These are phyloP conservation scores for Ustilago tritici DNA, from an alignment of 1,284 basidiomycete species.

Conservation along the genomic window DNA sequence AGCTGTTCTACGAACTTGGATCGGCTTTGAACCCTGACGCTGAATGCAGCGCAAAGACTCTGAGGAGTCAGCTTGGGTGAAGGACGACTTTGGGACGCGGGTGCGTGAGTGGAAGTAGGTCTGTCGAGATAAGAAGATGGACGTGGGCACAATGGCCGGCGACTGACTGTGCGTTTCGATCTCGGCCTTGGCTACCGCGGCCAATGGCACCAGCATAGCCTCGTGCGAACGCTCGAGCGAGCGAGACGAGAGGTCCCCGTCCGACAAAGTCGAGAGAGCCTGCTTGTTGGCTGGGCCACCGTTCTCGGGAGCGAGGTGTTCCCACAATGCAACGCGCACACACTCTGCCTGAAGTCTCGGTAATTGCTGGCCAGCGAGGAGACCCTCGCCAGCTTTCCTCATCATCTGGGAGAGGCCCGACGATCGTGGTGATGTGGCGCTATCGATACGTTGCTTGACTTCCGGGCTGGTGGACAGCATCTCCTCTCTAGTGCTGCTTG, in stretches of 20 bases:
- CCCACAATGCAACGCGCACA: slow-evolving; percentile 33
- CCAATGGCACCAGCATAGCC: neutral
- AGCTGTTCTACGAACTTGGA: slow-evolving; percentile 39
- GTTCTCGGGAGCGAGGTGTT: slow-evolving; percentile 22
- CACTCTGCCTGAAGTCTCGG: slow-evolving; percentile 36
- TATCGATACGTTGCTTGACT: slow-evolving; percentile 10
- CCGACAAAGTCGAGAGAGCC: slow-evolving; percentile 8
- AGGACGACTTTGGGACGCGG: slow-evolving; percentile 4
- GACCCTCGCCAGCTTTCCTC: slow-evolving; percentile 38
- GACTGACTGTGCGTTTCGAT: slow-evolving; percentile 54
- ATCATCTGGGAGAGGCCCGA: slow-evolving; percentile 52
- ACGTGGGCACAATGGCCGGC: slow-evolving; percentile 35
- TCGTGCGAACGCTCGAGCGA: slow-evolving; percentile 5
- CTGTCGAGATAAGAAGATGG: slow-evolving; percentile 49
- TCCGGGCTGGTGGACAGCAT: slow-evolving; percentile 12
- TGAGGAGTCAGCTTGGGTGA: neutral
- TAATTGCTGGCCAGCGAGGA: slow-evolving; percentile 19
- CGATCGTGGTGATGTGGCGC: slow-evolving; percentile 25
- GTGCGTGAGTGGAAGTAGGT: slow-evolving; percentile 41
- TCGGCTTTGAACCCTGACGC: slow-evolving; percentile 23
- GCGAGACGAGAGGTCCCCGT: neutral
- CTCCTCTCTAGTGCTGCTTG: slow-evolving; percentile 9
- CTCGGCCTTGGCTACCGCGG: slow-evolving; percentile 43
- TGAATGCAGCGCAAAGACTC: slow-evolving; percentile 19
- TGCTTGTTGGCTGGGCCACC: slow-evolving; percentile 18